Conservation (phyloP, 768 basidiomycete species). For the Rhizopogon vesiculosus region DNA sequence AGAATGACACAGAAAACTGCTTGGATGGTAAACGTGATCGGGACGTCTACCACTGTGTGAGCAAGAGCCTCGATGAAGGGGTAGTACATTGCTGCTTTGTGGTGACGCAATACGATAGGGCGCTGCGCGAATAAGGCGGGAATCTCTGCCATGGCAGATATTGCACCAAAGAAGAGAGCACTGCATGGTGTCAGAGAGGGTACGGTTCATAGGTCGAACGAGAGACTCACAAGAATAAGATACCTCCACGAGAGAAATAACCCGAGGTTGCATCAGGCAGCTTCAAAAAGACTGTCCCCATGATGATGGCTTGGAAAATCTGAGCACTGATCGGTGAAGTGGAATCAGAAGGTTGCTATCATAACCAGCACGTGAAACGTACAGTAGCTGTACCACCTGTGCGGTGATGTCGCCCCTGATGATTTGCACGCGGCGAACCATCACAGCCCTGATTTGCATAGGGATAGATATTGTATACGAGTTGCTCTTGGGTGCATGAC, state of each 20-base stretch:
- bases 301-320: constrained; percentile 14
- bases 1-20: constrained; percentile 6
- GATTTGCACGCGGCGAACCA: constrained; percentile 41
- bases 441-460: constrained; percentile 40
- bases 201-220: constrained; percentile 28
- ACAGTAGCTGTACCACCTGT: constrained; percentile 33
- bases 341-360: constrained; percentile 10
- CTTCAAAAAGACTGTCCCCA: constrained; percentile 37
- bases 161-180: constrained; percentile 44
- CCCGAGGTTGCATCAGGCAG: constrained; percentile 27
- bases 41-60: constrained; percentile 40
- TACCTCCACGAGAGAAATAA: constrained; percentile 61
- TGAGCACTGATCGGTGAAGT: constrained; percentile 28
- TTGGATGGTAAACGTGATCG: constrained; percentile 27
- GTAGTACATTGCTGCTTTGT: constrained; percentile 42
- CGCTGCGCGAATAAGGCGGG: constrained; percentile 41
- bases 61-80: constrained; percentile 43
- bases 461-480: constrained; percentile 42
- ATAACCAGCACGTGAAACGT: constrained; percentile 11
- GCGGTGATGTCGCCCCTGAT: constrained; percentile 34
- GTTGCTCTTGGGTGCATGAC: constrained; percentile 33
- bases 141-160: constrained; percentile 51
- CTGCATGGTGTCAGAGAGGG: constrained; percentile 36
- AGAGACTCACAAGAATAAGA: constrained; percentile 63
- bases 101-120: constrained; percentile 37